These are phyloP conservation scores for Gentiana dahurica DNA, from an alignment of 257 asterid species.

Conservation along the genomic window DNA sequence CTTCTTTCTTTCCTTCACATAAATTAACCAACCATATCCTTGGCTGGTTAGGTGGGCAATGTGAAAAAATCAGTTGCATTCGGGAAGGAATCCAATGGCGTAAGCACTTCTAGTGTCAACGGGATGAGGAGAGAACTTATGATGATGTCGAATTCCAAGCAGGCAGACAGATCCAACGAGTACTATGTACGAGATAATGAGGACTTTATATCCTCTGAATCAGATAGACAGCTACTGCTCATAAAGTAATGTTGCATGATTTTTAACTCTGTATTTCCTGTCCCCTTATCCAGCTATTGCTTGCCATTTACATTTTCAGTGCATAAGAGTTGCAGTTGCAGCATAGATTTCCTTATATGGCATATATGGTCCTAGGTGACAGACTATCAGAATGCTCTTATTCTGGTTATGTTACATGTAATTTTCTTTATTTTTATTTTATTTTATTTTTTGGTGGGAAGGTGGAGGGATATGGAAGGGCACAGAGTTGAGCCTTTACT, in stretches of 20 bases:
- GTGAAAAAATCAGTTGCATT: conserved; percentile 55
- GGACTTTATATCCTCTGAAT: conserved; percentile 82
- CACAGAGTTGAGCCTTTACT: too few relatives aligned
- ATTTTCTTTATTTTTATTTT: too few relatives aligned
- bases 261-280: neutral
- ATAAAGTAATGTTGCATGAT: conserved; percentile 43
- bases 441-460: too few relatives aligned
- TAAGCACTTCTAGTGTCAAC: conserved; percentile 55
- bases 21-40: neutral
- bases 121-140: conserved; percentile 86
- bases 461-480: too few relatives aligned
- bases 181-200: conserved; percentile 46
- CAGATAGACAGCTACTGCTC: conserved; percentile 82
- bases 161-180: conserved; percentile 39
- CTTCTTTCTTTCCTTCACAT: too few relatives aligned
- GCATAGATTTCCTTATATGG: too few relatives aligned
- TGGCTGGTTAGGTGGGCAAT: conserved; percentile 52
- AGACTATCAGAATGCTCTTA: too few relatives aligned
- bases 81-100: conserved; percentile 49
- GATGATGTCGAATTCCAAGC: conserved; percentile 70
- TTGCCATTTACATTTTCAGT: too few relatives aligned
- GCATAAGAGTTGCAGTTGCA: too few relatives aligned
- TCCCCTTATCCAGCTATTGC: neutral
- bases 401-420: too few relatives aligned
- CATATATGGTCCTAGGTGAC: too few relatives aligned